Conservation (phyloP, 106 monocot genomes). For the Allium fistulosum region DNA sequence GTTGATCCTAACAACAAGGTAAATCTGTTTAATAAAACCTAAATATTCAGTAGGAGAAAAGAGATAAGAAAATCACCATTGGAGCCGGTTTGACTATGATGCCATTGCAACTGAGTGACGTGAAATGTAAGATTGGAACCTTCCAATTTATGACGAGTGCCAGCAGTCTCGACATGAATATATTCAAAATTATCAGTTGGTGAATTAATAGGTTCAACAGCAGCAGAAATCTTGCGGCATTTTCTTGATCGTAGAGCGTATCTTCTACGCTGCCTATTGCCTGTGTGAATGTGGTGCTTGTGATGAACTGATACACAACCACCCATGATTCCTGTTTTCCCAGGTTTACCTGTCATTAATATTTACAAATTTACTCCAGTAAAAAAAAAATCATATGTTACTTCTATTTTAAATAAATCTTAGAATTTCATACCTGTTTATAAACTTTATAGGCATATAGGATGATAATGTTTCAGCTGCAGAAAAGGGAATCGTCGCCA, state of each 20-base stretch:
- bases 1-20: not conserved
- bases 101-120: slow-evolving; percentile 58
- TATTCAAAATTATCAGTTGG: slow-evolving; percentile 1
- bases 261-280: slow-evolving; percentile 1
- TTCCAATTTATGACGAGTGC: slow-evolving; percentile 30
- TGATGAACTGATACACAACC: slow-evolving; percentile 16
- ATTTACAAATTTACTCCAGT: not conserved
- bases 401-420: not conserved
- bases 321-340: slow-evolving; percentile 13
- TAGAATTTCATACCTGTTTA: not conserved
- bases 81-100: slow-evolving; percentile 37
- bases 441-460: not conserved
- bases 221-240: not conserved
- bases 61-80: slow-evolving; percentile 25
- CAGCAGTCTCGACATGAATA: slow-evolving; percentile 14
- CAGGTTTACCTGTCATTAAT: not conserved
- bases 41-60: not conserved
- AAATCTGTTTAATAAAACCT: not conserved
- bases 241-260: slow-evolving; percentile 12
- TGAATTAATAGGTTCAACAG: not conserved
- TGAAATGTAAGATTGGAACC: slow-evolving; percentile 52
- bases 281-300: not conserved
- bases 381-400: not conserved
- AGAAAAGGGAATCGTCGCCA: slow-evolving; percentile 2
- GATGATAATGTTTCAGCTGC: not conserved